A percentile compares a stretch with the other conserved stretches of the same genome.
These are phyloP conservation scores for Hanseniaspora lindneri DNA, from an alignment of 805 yeast genomes.

Conservation along the genomic window DNA sequence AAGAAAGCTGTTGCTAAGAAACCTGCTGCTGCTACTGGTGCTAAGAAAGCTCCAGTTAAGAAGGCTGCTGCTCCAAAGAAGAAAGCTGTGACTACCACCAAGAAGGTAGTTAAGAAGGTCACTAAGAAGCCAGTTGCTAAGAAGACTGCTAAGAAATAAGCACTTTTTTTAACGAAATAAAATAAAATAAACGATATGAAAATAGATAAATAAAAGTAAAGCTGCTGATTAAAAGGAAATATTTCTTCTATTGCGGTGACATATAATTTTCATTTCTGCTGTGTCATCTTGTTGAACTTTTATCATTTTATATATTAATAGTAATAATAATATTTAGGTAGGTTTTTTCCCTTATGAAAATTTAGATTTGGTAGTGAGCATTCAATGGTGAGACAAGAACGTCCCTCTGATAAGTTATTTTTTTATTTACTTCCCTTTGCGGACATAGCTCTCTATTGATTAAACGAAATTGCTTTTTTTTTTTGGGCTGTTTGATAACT, in stretches of 20 bases:
- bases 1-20: slow-evolving; percentile 12
- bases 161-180: background rate
- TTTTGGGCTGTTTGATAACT: background rate
- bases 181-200: background rate
- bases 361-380: background rate
- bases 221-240: too few species aligned
- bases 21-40: slow-evolving; percentile 9
- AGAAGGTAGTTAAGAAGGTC: slow-evolving; percentile 16
- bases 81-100: slow-evolving; percentile 16
- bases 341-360: slow-evolving; percentile 3
- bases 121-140: slow-evolving; percentile 19
- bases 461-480: background rate
- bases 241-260: too few species aligned
- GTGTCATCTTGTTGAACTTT: background rate
- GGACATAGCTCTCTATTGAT: background rate
- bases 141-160: slow-evolving; percentile 18
- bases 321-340: slow-evolving; percentile 12
- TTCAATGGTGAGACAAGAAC: too few species aligned
- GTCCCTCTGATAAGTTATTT: background rate
- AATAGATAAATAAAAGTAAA: background rate
- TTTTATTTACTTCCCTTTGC: background rate
- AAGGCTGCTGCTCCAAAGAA: slow-evolving; percentile 17
- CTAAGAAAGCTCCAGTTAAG: slow-evolving; percentile 13
- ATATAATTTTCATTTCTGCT: too few species aligned
- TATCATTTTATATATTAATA: slow-evolving; percentile 8